A percentile compares a stretch with the other conserved stretches of the same genome.
Evolutionary conservation across 192 early-diverging fungal genomes (phyloP).

Genomic region (Geranomyces variabilis): DNA sequence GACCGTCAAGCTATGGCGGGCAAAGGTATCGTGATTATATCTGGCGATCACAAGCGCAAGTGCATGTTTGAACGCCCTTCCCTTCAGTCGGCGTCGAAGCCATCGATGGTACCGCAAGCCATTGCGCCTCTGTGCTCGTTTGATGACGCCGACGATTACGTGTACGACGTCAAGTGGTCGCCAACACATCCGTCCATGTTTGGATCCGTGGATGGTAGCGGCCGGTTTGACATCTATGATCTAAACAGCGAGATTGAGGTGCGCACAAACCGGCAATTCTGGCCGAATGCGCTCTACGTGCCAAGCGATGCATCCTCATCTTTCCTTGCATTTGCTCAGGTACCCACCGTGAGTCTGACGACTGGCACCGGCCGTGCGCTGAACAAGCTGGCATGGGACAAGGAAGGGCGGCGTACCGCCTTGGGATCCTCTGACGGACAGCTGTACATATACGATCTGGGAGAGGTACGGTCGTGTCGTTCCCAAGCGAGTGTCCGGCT

Average conservation of each 20-base stretch:
- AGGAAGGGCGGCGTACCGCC: slow-evolving; percentile 78
- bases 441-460: slow-evolving; percentile 90
- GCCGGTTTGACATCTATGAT: slow-evolving; percentile 91
- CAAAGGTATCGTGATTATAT: slow-evolving; percentile 30
- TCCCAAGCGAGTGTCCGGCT: background rate
- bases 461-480: slow-evolving; percentile 66
- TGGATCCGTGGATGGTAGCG: slow-evolving; percentile 87
- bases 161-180: slow-evolving; percentile 98
- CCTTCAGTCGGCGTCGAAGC: slow-evolving; percentile 34
- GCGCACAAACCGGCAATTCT: background rate
- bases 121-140: slow-evolving; percentile 81
- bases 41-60: background rate
- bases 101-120: slow-evolving; percentile 41
- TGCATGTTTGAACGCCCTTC: background rate
- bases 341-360: slow-evolving; percentile 62
- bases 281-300: background rate
- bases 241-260: slow-evolving; percentile 88
- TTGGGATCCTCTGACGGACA: slow-evolving; percentile 83
- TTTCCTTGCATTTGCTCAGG: slow-evolving; percentile 54
- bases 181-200: slow-evolving; percentile 95
- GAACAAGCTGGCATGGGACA: slow-evolving; percentile 95
- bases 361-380: slow-evolving; percentile 72
- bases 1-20: slow-evolving; percentile 96
- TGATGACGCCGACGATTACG: slow-evolving; percentile 92
- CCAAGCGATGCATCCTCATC: background rate